phyloP scores from a whole-genome alignment of 768 basidiomycete species.

The Hygrophoropsis aurantiaca region DNA sequence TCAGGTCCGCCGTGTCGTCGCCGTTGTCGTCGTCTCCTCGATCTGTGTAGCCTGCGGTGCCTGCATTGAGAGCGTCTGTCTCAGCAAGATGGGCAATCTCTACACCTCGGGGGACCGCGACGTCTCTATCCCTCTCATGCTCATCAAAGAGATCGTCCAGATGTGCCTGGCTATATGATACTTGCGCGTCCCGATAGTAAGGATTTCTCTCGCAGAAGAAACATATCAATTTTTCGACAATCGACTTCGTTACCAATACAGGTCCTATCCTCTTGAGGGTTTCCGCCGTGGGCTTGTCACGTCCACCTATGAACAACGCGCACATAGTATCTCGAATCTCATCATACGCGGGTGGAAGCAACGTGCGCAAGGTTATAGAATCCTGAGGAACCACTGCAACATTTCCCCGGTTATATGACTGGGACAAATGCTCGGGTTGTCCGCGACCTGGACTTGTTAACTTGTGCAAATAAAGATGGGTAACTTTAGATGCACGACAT shows the following conservation, averaged over 20 bases:
- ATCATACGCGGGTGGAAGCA: background rate
- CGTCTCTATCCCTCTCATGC: background rate
- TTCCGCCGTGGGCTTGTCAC: background rate
- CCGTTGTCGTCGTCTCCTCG: no score
- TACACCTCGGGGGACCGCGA: background rate
- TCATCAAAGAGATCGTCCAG: background rate
- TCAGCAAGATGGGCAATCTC: background rate
- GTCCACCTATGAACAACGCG: slow-evolving; percentile 9
- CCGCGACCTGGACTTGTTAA: no score
- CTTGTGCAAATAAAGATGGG: no score
- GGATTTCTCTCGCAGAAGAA: background rate
- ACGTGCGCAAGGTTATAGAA: no score
- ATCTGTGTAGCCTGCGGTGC: background rate
- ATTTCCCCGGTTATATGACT: no score
- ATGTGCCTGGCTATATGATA: background rate
- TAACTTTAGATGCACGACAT: no score
- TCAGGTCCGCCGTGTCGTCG: no score
- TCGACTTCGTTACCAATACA: background rate
- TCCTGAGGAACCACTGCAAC: no score
- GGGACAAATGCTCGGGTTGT: no score
- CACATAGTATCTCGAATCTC: slow-evolving; percentile 17
- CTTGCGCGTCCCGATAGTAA: background rate
- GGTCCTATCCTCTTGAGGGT: background rate
- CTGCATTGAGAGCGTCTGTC: background rate
- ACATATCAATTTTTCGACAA: background rate